These are phyloP conservation scores for Coemansia sp. DNA, from an alignment of 192 early-diverging fungal genomes.

Conservation along the genomic window DNA sequence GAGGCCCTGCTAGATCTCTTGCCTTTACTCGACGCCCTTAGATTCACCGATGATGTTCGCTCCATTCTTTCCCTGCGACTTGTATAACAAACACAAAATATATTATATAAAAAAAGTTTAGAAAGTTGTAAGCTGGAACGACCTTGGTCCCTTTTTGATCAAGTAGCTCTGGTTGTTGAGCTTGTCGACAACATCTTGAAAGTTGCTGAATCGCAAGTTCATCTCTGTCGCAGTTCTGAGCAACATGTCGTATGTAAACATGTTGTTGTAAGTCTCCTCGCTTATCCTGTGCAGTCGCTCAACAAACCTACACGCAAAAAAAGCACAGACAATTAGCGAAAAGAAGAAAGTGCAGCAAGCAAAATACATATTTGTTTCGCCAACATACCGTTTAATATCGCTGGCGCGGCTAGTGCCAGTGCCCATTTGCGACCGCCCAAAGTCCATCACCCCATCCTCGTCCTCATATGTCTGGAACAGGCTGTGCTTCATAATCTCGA, in stretches of 20 bases:
- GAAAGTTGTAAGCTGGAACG: slow-evolving; percentile 63
- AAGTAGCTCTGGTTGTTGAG: slow-evolving; percentile 78
- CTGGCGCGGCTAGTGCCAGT: slow-evolving; percentile 58
- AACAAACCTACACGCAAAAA: slow-evolving; percentile 48
- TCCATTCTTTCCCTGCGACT: slow-evolving; percentile 54
- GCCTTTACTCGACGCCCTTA: slow-evolving; percentile 62
- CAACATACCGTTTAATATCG: slow-evolving; percentile 62
- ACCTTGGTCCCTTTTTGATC: slow-evolving; percentile 68
- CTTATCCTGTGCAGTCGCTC: slow-evolving; percentile 63
- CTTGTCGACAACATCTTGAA: slow-evolving; percentile 68
- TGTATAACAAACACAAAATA: slow-evolving; percentile 17
- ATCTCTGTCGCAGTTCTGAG: slow-evolving; percentile 61
- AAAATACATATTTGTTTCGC: background rate
- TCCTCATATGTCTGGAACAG: slow-evolving; percentile 65
- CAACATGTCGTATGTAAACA: slow-evolving; percentile 71
- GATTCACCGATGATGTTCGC: slow-evolving; percentile 68
- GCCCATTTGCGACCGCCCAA: slow-evolving; percentile 64
- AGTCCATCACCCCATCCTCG: slow-evolving; percentile 61
- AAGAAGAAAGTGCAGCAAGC: background rate
- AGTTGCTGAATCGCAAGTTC: slow-evolving; percentile 59
- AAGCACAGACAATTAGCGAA: background rate
- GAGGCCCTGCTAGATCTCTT: slow-evolving; percentile 65
- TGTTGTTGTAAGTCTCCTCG: slow-evolving; percentile 63
- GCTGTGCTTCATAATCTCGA: slow-evolving; percentile 78
- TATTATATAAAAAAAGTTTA: slow-evolving; percentile 8